Conservation (phyloP, 305 asterid genomes). For the Galium porrigens region DNA sequence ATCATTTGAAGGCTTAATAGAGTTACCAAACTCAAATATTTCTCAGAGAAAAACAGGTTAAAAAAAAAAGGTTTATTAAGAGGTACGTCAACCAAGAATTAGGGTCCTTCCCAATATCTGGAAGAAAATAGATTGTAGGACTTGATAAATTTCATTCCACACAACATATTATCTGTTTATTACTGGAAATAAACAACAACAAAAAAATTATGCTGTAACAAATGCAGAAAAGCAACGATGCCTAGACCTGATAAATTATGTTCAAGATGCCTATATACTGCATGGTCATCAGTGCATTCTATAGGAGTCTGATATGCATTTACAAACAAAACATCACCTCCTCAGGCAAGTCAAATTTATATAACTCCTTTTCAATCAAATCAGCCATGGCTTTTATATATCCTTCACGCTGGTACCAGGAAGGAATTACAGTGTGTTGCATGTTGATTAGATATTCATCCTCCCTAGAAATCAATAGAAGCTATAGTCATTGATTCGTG, state of each 20-base stretch:
- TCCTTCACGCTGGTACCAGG: slow-evolving; percentile 99
- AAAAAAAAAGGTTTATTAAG: background rate
- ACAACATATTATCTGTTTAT: background rate
- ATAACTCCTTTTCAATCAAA: slow-evolving; percentile 77
- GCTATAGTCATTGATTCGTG: slow-evolving; percentile 18
- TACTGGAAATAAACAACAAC: background rate
- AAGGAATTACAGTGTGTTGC: slow-evolving; percentile 99
- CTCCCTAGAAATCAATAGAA: slow-evolving; percentile 44
- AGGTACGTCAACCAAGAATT: background rate
- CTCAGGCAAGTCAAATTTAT: slow-evolving; percentile 53
- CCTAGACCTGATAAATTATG: background rate
- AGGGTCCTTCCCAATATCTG: background rate
- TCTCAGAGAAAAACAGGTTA: background rate
- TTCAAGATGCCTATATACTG: background rate
- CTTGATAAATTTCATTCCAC: background rate
- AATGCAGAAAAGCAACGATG: background rate
- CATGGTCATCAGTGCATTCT: background rate
- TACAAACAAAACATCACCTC: slow-evolving; percentile 41
- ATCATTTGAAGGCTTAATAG: background rate
- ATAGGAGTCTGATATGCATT: background rate
- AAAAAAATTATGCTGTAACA: background rate
- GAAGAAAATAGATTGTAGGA: slow-evolving; percentile 1
- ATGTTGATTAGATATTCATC: slow-evolving; percentile 92
- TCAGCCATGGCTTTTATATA: slow-evolving; percentile 89
- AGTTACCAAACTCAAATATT: background rate